phyloP scores from a whole-genome alignment of 805 yeast species.

The Komagataella kurtzmanii region DNA sequence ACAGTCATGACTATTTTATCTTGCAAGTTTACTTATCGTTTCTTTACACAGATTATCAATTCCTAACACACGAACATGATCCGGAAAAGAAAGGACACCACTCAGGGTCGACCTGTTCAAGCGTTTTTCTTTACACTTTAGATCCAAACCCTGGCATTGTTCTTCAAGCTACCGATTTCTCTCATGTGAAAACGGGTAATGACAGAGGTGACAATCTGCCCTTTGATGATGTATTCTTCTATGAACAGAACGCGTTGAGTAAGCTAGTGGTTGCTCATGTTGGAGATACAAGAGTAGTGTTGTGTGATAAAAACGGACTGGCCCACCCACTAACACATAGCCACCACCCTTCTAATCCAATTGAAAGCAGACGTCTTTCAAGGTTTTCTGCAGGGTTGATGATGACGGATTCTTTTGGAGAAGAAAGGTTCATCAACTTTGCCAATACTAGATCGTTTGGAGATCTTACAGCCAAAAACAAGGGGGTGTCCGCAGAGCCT shows the following conservation, averaged over 20 bases:
- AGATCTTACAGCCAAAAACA: slow-evolving; percentile 64
- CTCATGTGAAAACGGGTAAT: not conserved
- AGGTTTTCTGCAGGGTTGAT: slow-evolving; percentile 49
- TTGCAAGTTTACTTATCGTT: slow-evolving; percentile 52
- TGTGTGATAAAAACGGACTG: slow-evolving; percentile 71
- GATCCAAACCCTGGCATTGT: slow-evolving; percentile 17
- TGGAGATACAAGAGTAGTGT: slow-evolving; percentile 81
- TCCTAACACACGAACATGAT: slow-evolving; percentile 22
- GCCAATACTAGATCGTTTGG: slow-evolving; percentile 96
- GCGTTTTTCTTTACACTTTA: slow-evolving; percentile 16
- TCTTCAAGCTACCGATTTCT: not conserved
- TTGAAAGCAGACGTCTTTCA: slow-evolving; percentile 61
- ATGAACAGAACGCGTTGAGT: slow-evolving; percentile 53
- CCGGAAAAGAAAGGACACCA: slow-evolving; percentile 9
- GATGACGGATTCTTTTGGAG: slow-evolving; percentile 87
- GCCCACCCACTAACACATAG: slow-evolving; percentile 68
- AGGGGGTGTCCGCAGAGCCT: slow-evolving; percentile 89
- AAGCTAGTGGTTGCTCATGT: slow-evolving; percentile 74
- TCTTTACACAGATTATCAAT: slow-evolving; percentile 52
- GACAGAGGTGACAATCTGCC: slow-evolving; percentile 2
- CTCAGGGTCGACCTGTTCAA: slow-evolving; percentile 23
- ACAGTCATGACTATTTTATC: slow-evolving; percentile 39
- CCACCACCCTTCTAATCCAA: slow-evolving; percentile 80
- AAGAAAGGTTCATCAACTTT: slow-evolving; percentile 61
- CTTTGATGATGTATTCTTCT: slow-evolving; percentile 27